Base-by-base conservation (phyloP, 768 basidiomycete genomes). In the Trametes cubensis region DNA sequence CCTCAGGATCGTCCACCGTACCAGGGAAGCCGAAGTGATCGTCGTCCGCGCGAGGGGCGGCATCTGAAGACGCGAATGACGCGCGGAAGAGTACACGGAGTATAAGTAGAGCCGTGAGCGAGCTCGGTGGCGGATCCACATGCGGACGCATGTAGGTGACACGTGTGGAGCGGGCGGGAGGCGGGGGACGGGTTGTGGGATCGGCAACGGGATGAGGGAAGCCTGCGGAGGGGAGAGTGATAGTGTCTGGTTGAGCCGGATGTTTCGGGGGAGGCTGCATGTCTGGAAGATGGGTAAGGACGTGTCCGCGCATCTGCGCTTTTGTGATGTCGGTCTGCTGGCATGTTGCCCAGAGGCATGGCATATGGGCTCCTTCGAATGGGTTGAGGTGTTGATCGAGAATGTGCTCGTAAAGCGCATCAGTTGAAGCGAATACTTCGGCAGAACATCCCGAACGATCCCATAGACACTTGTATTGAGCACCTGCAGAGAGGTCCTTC, bases 11-110 rank as follows among this genome's bases (percentile, higher is more conserved):
- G 63, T 92, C 89, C 40, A 92, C 77, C 21, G 92, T 56, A 0
- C 89, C 93, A 6, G 95, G 95, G 73, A 96, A 92, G 0, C 94
- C 94, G 73, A 95, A 96, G 65, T 92, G 90, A 60, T 95, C 92
- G 21, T 83, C 88, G 69, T 92, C 89, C 2, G 81, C 86, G 26
- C 90, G 81, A 34, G 90, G 90, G 5, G 82, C 82, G 2, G 78
- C 72, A 65, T 91, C 90, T 8, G 80, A 78, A 6, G 88, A 84
- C 20, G 88, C 87, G 68, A 93, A 92, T 1, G 94, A 85, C 5
- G 85, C 83, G 47, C 91, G 82, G 72, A 92, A 95, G 20, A 96
- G 80, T 60, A 94, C 86, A 10, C 95, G 89, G 49, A 95, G 82
- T 62, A 92, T 85, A 23, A 95, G 82, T 17, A 95, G 76, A 3